Percentiles rank a stretch among this genome's conserved stretches.
phyloP scores from a whole-genome alignment of 2,329 filamentous ascomycete species.

The Fusarium sp. region DNA sequence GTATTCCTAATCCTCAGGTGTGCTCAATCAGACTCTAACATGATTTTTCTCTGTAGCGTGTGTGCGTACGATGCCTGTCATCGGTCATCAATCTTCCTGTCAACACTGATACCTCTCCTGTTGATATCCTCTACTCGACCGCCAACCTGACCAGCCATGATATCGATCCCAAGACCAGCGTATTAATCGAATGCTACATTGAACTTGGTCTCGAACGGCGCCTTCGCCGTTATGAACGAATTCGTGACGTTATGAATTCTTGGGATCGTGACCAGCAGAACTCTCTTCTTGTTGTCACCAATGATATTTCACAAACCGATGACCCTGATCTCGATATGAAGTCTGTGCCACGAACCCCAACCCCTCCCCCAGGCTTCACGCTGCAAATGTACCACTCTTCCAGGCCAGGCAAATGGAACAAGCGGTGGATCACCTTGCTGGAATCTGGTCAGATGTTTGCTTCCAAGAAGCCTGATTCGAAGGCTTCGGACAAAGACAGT shows the following conservation, averaged over 20 bases:
- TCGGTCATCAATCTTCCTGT: constrained; percentile 77
- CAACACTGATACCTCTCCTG: constrained; percentile 75
- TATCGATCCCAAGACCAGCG: constrained; percentile 71
- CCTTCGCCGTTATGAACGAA: constrained; percentile 83
- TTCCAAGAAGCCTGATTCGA: constrained; percentile 74
- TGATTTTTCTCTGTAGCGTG: constrained; percentile 58
- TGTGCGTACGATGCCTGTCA: constrained; percentile 77
- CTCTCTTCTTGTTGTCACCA: constrained; percentile 72
- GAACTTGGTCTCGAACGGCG: constrained; percentile 83
- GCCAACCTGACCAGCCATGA: constrained; percentile 69
- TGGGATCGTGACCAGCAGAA: constrained; percentile 89
- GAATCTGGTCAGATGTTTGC: constrained; percentile 76
- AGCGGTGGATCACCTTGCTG: constrained; percentile 79
- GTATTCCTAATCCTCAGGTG: not conserved
- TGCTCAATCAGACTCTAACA: constrained; percentile 5
- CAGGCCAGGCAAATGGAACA: constrained; percentile 86
- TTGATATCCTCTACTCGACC: constrained; percentile 76
- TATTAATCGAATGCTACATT: constrained; percentile 81
- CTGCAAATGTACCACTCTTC: constrained; percentile 84
- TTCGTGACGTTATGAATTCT: constrained; percentile 90
- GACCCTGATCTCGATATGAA: constrained; percentile 71
- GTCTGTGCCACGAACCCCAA: constrained; percentile 65
- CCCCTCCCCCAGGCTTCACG: constrained; percentile 71
- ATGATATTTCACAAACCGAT: constrained; percentile 63
- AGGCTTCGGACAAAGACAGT: constrained; percentile 70